A percentile compares a stretch with the other conserved stretches of the same genome.
Conservation (phyloP, 176 grass and related monocot genomes). For the Elymus sibiricus region DNA sequence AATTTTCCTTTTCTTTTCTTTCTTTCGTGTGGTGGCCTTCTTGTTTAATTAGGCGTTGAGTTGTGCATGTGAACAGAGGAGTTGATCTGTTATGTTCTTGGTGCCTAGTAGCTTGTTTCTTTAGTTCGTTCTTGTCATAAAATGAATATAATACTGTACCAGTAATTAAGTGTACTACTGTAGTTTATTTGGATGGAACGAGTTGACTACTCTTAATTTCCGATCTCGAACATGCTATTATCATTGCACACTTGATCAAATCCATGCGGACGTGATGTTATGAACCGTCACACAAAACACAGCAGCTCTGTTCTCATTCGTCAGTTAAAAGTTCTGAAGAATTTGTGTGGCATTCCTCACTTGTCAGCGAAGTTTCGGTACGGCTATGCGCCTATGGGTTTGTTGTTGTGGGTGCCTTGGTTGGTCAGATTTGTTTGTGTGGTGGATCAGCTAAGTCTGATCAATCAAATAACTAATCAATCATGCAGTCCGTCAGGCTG, state of each 20-base stretch:
- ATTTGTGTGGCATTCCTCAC: neutral
- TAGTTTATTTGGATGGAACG: neutral
- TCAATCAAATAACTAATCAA: neutral
- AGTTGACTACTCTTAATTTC: neutral
- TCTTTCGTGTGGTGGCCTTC: neutral
- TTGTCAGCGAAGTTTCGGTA: neutral
- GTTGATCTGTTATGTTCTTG: slow-evolving; percentile 10
- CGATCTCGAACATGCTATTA: slow-evolving; percentile 4
- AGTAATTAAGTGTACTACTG: neutral
- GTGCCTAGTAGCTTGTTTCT: neutral
- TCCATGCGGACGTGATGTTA: neutral
- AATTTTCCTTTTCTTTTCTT: neutral
- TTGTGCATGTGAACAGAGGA: slow-evolving; percentile 50
- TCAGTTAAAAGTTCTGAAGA: neutral
- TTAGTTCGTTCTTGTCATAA: neutral
- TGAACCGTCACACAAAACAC: neutral
- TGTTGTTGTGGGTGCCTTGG: neutral
- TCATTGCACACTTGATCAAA: neutral
- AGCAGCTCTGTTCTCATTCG: neutral
- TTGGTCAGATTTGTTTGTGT: slow-evolving; percentile 15
- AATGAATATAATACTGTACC: neutral
- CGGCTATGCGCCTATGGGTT: neutral
- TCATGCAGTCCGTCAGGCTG: neutral
- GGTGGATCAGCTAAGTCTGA: neutral
- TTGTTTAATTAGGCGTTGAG: slow-evolving; percentile 35